Conservation (phyloP, 2,329 filamentous ascomycete species). For the Blastomyces silverae region DNA sequence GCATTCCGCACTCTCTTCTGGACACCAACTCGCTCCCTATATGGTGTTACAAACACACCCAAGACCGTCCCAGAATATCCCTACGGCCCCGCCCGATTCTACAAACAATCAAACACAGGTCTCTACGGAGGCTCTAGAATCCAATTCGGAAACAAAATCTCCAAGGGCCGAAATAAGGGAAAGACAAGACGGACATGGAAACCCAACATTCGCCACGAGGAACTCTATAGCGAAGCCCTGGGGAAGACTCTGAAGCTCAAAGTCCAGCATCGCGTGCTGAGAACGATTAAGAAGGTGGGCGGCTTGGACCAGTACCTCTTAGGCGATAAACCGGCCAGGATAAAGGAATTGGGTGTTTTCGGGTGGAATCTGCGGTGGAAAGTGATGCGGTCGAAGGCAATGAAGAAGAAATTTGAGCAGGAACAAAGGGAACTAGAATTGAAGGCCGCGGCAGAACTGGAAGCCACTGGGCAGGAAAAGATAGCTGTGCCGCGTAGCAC, state of each 20-base stretch:
- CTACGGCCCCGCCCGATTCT: conserved; percentile 39
- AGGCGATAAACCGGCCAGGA: conserved; percentile 65
- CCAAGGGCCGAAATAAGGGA: conserved; percentile 44
- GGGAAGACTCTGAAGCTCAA: conserved; percentile 41
- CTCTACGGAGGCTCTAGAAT: conserved; percentile 44
- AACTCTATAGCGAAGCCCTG: conserved; percentile 42
- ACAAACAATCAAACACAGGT: conserved; percentile 44
- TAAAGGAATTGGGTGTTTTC: conserved; percentile 79
- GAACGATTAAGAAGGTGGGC: conserved; percentile 70
- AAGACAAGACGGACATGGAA: conserved; percentile 46
- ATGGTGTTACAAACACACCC: not conserved
- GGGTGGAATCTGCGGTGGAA: conserved; percentile 89
- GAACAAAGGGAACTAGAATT: conserved; percentile 63
- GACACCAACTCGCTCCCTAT: not conserved
- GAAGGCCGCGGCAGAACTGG: conserved; percentile 40
- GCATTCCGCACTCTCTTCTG: conserved; percentile 8
- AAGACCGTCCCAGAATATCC: conserved; percentile 34
- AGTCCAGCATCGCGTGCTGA: conserved; percentile 41
- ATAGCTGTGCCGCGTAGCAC: conserved; percentile 23
- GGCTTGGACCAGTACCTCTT: conserved; percentile 89
- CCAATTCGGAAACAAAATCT: conserved; percentile 47
- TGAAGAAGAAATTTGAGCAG: conserved; percentile 59
- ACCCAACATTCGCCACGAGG: conserved; percentile 45
- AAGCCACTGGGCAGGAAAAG: conserved; percentile 35
- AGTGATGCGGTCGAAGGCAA: conserved; percentile 68